Conservation (phyloP, 352 stramenopile genomes). For the Globisporangium iwayamae region DNA sequence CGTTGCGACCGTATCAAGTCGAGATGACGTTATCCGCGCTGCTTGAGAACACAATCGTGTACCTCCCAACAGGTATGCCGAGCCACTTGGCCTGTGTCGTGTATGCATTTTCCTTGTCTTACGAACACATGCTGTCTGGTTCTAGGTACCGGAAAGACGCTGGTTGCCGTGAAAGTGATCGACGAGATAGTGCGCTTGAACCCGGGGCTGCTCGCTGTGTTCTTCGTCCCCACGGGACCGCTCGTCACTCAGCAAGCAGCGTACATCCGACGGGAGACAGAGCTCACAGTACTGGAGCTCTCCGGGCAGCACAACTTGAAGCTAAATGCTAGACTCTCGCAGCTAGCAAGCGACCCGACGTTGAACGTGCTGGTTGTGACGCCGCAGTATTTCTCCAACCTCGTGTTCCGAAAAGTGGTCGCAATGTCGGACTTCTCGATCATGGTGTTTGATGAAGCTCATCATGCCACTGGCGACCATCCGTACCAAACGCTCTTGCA, state of each 20-base stretch:
- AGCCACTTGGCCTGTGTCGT: neutral
- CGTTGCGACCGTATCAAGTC: slow-evolving; percentile 59
- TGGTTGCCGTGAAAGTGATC: slow-evolving; percentile 72
- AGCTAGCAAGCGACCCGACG: slow-evolving; percentile 21
- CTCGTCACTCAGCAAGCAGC: slow-evolving; percentile 73
- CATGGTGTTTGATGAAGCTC: slow-evolving; percentile 81
- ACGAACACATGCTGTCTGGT: neutral
- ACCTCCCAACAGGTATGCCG: slow-evolving; percentile 54
- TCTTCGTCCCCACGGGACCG: slow-evolving; percentile 71
- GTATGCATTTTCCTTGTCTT: neutral
- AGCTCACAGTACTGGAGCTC: slow-evolving; percentile 47
- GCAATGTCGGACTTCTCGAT: slow-evolving; percentile 55
- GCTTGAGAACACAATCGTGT: slow-evolving; percentile 79
- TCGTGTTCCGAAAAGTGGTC: slow-evolving; percentile 32
- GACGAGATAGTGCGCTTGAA: slow-evolving; percentile 64
- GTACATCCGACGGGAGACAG: slow-evolving; percentile 66
- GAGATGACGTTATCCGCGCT: slow-evolving; percentile 64
- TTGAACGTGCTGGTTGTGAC: slow-evolving; percentile 57
- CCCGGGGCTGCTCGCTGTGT: slow-evolving; percentile 42
- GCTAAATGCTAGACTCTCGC: slow-evolving; percentile 7
- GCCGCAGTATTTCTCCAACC: slow-evolving; percentile 68
- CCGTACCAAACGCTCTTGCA: slow-evolving; percentile 60
- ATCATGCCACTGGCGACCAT: slow-evolving; percentile 63
- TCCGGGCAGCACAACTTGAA: slow-evolving; percentile 45
- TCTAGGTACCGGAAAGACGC: slow-evolving; percentile 62